Conservation (phyloP, 805 yeast genomes). For the Wickerhamiella australiensis region DNA sequence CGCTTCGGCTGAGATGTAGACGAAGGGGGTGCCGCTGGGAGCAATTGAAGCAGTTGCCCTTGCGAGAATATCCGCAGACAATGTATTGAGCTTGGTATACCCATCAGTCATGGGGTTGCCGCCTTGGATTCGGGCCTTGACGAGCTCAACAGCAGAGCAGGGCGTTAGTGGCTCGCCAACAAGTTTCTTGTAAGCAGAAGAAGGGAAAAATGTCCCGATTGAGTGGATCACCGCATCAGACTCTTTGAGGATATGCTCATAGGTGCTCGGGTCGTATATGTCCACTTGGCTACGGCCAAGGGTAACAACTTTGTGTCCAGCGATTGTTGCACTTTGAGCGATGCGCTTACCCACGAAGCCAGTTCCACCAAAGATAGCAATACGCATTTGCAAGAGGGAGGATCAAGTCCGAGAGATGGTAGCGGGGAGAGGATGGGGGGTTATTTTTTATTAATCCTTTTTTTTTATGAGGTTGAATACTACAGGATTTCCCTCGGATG, state of each 20-base stretch:
- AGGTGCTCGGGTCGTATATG: conserved; percentile 52
- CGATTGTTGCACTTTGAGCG: conserved; percentile 50
- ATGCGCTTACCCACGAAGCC: conserved; percentile 62
- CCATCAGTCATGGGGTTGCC: conserved; percentile 40
- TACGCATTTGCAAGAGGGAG: conserved; percentile 20
- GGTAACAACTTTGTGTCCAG: conserved; percentile 54
- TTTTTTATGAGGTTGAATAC: not conserved
- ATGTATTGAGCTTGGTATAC: conserved; percentile 54
- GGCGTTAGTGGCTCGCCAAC: conserved; percentile 17
- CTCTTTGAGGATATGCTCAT: conserved; percentile 35
- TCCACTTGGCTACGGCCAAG: conserved; percentile 38
- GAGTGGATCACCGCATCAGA: conserved; percentile 69
- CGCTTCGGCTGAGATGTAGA: conserved; percentile 70
- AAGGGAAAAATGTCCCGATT: conserved; percentile 63
- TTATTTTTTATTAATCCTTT: not conserved
- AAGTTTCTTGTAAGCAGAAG: conserved; percentile 49
- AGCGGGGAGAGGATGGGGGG: no score
- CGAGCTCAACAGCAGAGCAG: conserved; percentile 12
- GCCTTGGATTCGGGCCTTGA: conserved; percentile 31
- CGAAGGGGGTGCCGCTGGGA: conserved; percentile 33
- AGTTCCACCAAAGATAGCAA: conserved; percentile 75
- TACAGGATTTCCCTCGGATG: no score
- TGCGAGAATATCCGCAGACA: conserved; percentile 56
- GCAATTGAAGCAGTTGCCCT: conserved; percentile 35
- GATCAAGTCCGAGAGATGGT: no score